These are phyloP conservation scores for Cladophialophora exuberans DNA, from an alignment of 2,329 filamentous ascomycete species.

Conservation along the genomic window DNA sequence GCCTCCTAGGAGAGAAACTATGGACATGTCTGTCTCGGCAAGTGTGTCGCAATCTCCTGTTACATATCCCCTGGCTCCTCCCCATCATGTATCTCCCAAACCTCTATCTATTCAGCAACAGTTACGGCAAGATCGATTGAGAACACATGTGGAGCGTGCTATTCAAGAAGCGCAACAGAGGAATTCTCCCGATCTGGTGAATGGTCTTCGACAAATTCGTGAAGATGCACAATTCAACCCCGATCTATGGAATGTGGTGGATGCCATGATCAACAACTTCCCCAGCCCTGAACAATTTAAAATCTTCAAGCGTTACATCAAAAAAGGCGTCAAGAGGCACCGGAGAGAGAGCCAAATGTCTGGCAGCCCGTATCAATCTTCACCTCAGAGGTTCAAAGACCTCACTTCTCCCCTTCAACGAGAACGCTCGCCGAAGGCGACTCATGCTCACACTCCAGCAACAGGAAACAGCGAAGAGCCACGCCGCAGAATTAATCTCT, in stretches of 20 bases:
- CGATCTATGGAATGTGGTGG: conserved; percentile 31
- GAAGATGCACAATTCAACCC: conserved; percentile 27
- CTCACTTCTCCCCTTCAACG: conserved; percentile 14
- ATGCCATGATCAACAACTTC: conserved; percentile 30
- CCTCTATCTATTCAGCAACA: conserved; percentile 33
- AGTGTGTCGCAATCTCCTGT: conserved; percentile 24
- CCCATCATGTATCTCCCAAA: conserved; percentile 22
- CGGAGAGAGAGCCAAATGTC: conserved; percentile 26
- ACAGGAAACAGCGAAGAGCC: conserved; percentile 8
- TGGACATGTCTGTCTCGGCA: conserved; percentile 25
- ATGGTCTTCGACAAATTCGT: conserved; percentile 28
- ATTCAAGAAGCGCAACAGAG: conserved; percentile 28
- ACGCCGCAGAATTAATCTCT: conserved; percentile 17
- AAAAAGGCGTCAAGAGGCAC: conserved; percentile 31
- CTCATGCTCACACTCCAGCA: conserved; percentile 1
- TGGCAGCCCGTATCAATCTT: conserved; percentile 22
- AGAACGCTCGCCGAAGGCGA: conserved; percentile 6
- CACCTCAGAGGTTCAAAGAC: conserved; percentile 16
- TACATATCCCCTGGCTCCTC: conserved; percentile 22
- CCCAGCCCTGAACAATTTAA: conserved; percentile 31
- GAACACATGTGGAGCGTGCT: conserved; percentile 28
- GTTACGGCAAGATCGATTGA: conserved; percentile 30
- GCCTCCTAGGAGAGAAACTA: conserved; percentile 29
- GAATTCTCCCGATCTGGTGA: conserved; percentile 27
- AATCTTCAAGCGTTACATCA: conserved; percentile 35